A percentile compares a stretch with the other conserved stretches of the same genome.
Evolutionary conservation across 495 filamentous ascomycete species (phyloP).

Genomic region (Trypethelium eluteriae): DNA sequence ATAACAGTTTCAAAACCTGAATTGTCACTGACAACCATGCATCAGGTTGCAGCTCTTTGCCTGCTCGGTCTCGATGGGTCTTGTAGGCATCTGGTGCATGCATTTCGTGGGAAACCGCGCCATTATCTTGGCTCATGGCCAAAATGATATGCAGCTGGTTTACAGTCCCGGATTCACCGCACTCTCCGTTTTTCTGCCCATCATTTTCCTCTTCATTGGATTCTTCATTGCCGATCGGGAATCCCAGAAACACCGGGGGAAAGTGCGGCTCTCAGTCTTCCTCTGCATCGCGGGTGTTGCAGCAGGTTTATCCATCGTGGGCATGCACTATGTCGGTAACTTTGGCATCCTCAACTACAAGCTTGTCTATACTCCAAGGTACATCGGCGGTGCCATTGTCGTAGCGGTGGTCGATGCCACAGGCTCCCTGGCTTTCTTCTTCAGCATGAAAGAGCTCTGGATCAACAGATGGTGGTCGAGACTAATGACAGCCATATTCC

Average conservation of each 20-base stretch:
- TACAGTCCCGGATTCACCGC: conserved; percentile 68
- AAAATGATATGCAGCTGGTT: conserved; percentile 55
- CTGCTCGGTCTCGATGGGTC: conserved; percentile 71
- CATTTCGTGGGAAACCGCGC: conserved; percentile 83
- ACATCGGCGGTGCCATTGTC: conserved; percentile 60
- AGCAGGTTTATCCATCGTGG: conserved; percentile 66
- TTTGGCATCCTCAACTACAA: conserved; percentile 72
- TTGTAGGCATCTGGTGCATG: conserved; percentile 76
- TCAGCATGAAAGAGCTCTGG: conserved; percentile 68
- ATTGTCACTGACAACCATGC: conserved; percentile 7
- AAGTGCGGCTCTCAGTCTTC: conserved; percentile 35
- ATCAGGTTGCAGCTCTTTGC: conserved; percentile 61
- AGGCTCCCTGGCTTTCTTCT: conserved; percentile 65
- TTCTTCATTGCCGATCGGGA: conserved; percentile 52
- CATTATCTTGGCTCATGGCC: conserved; percentile 57
- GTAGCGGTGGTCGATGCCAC: conserved; percentile 66
- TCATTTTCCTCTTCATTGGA: conserved; percentile 62
- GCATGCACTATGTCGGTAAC: conserved; percentile 88
- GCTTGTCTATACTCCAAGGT: conserved; percentile 47
- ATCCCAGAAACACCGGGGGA: conserved; percentile 29
- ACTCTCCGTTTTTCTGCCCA: conserved; percentile 73
- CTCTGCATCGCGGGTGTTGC: conserved; percentile 52
- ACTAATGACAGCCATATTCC: conserved; percentile 52
- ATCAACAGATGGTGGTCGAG: conserved; percentile 72
- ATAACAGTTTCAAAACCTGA: not conserved